Evolutionary conservation across 306 rosid species (phyloP), one percentile per base, ranked within the genome.

Genomic region (Acacia confusa): DNA sequence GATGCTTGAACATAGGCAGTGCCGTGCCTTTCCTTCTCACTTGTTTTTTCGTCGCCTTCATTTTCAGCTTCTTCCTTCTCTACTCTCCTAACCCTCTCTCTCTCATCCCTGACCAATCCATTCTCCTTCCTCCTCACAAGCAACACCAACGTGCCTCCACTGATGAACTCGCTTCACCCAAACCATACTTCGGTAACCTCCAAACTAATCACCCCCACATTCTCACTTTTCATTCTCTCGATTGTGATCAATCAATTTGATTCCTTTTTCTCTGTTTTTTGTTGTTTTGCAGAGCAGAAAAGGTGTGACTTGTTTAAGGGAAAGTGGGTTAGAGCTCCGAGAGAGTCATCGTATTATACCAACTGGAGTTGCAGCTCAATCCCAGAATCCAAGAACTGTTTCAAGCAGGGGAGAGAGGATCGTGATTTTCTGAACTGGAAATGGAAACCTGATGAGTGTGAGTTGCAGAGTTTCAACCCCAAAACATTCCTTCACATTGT

Each of bases 381-480:
- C 63, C 98, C 98, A 0, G 93, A 92, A 0, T 86, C 93, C 11
- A 92, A 93, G 82, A 91, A 95, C 72, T 95, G 99, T 77, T 93
- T 95, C 82, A 88, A 80, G 43, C 79, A 93, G 1, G 99, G 99
- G 7, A 90, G 99, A 77, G 57, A 3, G 60, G 96, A 95, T 72
- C 68, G 0, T 38, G 93, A 84, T 83, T 95, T 90, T 68, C 89
- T 95, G n/a, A 87, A 90, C 48, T 95, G 99, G 99, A 90, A 82
- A 91, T 93, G 99, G 98, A 93, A 88, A 79, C 98, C 98, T 2
- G 64, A 92, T 0, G 44, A 88, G 7, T 93, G 99, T 11, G 91
- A 93, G 3, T 91, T 95, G 9, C 94, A 90, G 0, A 64, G 83
- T 30, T 93, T 95, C 30, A 88, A 92, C 22, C 81, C 93, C 13